Percentiles rank a stretch among this genome's conserved stretches.
Conservation (phyloP, 192 early-diverging fungal species). For the Backusella liffmaniae region DNA sequence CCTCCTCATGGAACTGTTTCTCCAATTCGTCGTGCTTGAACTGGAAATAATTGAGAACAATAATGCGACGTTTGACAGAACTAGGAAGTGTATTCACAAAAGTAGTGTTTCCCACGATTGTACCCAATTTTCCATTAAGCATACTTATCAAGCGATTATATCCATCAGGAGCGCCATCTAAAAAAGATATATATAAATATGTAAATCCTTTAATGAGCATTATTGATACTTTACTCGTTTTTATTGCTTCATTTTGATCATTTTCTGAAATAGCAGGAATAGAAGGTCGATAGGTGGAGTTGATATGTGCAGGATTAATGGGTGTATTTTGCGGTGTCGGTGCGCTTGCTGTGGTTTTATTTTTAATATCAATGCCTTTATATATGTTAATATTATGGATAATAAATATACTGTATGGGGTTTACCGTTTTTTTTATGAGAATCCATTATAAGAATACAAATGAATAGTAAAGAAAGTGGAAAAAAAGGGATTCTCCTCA, state of each 20-base stretch:
- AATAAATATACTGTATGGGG: not conserved
- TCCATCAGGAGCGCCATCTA: constrained; percentile 37
- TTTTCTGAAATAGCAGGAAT: constrained; percentile 48
- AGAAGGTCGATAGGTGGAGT: constrained; percentile 43
- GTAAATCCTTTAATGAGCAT: not conserved
- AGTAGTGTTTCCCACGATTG: constrained; percentile 71
- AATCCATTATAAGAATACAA: not conserved
- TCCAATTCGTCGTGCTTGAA: constrained; percentile 87
- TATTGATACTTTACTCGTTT: not conserved
- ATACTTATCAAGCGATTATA: constrained; percentile 66
- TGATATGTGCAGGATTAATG: constrained; percentile 54
- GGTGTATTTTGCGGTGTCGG: constrained; percentile 60
- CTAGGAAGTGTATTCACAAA: constrained; percentile 52
- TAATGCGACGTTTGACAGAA: constrained; percentile 81
- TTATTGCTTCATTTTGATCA: not conserved
- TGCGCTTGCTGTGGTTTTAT: constrained; percentile 18
- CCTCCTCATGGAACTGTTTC: constrained; percentile 89
- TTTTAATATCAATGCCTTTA: not conserved
- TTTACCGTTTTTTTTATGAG: not conserved
- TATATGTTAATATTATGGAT: not conserved
- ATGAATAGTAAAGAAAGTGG: not conserved
- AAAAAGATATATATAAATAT: not conserved
- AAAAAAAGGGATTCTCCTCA: not conserved
- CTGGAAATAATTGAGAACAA: constrained; percentile 86
- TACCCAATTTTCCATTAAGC: constrained; percentile 74